Conservation (phyloP, 2,329 filamentous ascomycete genomes). For the Exophiala oligosperma region DNA sequence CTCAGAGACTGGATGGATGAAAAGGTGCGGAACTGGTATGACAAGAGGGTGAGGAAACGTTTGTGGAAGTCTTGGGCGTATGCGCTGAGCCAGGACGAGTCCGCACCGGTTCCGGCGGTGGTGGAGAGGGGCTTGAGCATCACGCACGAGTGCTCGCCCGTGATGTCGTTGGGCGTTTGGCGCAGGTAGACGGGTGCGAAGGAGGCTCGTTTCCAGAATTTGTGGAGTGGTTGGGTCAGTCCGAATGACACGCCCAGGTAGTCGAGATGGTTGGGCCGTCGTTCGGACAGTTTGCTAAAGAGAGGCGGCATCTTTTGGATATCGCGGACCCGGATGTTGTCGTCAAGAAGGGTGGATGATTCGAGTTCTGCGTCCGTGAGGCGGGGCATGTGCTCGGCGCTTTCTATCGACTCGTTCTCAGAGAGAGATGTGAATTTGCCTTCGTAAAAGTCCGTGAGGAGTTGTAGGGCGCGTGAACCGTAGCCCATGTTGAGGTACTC, state of each 20-base stretch:
- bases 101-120: constrained; percentile 53
- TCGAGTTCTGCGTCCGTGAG: constrained; percentile 82
- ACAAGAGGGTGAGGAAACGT: constrained; percentile 85
- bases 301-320: constrained; percentile 90
- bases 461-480: constrained; percentile 80
- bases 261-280: constrained; percentile 76
- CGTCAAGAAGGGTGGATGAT: constrained; percentile 72
- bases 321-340: constrained; percentile 87
- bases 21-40: constrained; percentile 89
- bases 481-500: constrained; percentile 94
- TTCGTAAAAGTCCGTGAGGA: constrained; percentile 90
- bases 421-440: constrained; percentile 84
- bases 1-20: constrained; percentile 74
- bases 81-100: constrained; percentile 82
- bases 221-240: constrained; percentile 81
- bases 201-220: constrained; percentile 89
- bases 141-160: constrained; percentile 95
- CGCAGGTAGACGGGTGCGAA: constrained; percentile 92
- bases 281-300: constrained; percentile 83
- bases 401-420: constrained; percentile 57
- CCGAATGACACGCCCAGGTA: constrained; percentile 96
- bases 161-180: constrained; percentile 94
- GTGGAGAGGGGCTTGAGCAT: constrained; percentile 80
- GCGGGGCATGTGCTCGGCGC: constrained; percentile 66
- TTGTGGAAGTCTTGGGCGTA: constrained; percentile 92